Evolutionary conservation across 352 stramenopile species (phyloP).

Genomic region (Pythium dissimile): DNA sequence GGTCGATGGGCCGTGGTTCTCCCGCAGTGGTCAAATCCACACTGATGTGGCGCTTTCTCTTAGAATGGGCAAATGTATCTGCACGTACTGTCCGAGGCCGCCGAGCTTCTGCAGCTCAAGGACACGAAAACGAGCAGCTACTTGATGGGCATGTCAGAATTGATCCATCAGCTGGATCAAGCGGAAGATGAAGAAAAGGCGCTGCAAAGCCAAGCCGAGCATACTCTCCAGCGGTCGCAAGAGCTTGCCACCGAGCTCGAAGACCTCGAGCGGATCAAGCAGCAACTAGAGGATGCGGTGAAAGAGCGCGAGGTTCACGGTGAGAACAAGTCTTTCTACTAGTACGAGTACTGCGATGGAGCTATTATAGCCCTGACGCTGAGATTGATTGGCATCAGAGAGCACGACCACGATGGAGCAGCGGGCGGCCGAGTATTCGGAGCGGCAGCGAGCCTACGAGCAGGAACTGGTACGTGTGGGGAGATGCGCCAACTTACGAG

Average conservation of each 20-base stretch:
- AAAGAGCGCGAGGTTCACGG: slow-evolving; percentile 38
- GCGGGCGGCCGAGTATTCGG: slow-evolving; percentile 29
- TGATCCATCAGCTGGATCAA: slow-evolving; percentile 25
- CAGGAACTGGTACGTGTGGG: slow-evolving; percentile 37
- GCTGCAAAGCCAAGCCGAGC: slow-evolving; percentile 6
- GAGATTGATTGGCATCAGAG: slow-evolving; percentile 17
- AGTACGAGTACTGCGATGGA: too few relatives aligned
- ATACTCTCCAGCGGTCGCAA: slow-evolving; percentile 14
- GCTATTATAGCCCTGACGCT: background rate
- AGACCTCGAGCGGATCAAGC: slow-evolving; percentile 25
- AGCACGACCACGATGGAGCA: slow-evolving; percentile 43
- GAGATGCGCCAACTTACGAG: too few relatives aligned
- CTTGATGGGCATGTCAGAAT: slow-evolving; percentile 25
- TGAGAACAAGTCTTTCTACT: too few relatives aligned
- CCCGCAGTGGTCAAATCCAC: too few relatives aligned
- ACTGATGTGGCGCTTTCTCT: background rate
- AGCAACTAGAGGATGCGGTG: slow-evolving; percentile 26
- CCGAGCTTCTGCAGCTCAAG: slow-evolving; percentile 36
- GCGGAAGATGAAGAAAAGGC: background rate
- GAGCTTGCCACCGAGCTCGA: slow-evolving; percentile 29
- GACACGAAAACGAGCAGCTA: slow-evolving; percentile 36
- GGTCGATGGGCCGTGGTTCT: too few relatives aligned
- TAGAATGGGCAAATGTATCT: slow-evolving; percentile 47
- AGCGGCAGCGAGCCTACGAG: slow-evolving; percentile 29
- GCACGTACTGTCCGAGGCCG: slow-evolving; percentile 41